Evolutionary conservation across 1,139 yeast species (phyloP).

Genomic region (Neolecta irregularis): DNA sequence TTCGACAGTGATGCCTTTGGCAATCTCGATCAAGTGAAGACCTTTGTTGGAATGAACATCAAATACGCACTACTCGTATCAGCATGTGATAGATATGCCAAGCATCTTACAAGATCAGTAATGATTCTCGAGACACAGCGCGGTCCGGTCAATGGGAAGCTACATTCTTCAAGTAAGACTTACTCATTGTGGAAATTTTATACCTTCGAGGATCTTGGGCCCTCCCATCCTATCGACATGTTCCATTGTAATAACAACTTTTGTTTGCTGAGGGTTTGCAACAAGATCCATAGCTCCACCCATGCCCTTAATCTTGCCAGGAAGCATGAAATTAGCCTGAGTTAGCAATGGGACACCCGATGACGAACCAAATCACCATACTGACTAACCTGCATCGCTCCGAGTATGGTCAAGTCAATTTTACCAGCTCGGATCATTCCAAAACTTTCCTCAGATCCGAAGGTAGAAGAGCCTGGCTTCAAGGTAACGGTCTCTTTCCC

Average conservation of each 20-base stretch:
- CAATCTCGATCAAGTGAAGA: constrained; percentile 30
- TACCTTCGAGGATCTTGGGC: constrained; percentile 34
- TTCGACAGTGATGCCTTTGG: constrained; percentile 29
- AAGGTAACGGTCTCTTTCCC: constrained; percentile 39
- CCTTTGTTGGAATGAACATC: constrained; percentile 30
- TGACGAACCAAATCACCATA: constrained; percentile 35
- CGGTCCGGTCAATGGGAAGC: constrained; percentile 35
- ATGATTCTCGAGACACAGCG: constrained; percentile 33
- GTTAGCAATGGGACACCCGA: too few species aligned
- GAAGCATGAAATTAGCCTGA: constrained; percentile 42
- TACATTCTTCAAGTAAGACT: too few species aligned
- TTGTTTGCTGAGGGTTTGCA: constrained; percentile 32
- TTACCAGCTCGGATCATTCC: constrained; percentile 37
- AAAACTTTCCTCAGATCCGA: constrained; percentile 38
- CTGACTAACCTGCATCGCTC: constrained; percentile 36
- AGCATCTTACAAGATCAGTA: constrained; percentile 36
- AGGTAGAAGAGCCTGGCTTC: constrained; percentile 32
- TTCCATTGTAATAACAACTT: constrained; percentile 37
- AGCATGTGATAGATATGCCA: too few species aligned
- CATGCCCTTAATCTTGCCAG: constrained; percentile 39
- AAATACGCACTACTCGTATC: too few species aligned
- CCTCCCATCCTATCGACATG: constrained; percentile 35
- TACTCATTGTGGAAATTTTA: too few species aligned
- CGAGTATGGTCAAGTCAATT: constrained; percentile 32
- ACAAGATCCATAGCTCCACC: constrained; percentile 46